Conservation (phyloP, 2,329 filamentous ascomycete genomes). For the Atkinsonella hypoxylon region DNA sequence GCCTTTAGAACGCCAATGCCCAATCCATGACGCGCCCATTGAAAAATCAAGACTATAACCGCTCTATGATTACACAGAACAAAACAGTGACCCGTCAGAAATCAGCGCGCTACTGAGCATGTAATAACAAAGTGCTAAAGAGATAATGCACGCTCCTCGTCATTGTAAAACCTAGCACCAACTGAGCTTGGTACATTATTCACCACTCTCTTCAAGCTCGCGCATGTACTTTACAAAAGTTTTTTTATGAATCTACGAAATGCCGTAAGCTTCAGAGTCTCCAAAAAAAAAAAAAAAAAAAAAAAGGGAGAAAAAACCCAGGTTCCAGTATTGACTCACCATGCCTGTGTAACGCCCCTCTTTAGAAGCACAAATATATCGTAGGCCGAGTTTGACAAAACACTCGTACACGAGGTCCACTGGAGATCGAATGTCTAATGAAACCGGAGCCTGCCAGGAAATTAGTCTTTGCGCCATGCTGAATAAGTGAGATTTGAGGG, state of each 20-base stretch:
- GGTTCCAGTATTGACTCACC: constrained; percentile 37
- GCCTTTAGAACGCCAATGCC: background rate
- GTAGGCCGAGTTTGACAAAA: constrained; percentile 83
- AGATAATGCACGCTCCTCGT: too few relatives aligned
- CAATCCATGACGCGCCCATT: background rate
- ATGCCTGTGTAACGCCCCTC: constrained; percentile 82
- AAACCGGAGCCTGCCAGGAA: constrained; percentile 57
- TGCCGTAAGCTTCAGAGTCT: constrained; percentile 6
- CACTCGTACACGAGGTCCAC: constrained; percentile 96
- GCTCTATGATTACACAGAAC: background rate
- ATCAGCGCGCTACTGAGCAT: too few relatives aligned
- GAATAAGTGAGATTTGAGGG: too few relatives aligned
- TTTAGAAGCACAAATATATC: constrained; percentile 81
- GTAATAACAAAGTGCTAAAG: too few relatives aligned
- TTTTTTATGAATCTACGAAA: constrained; percentile 76
- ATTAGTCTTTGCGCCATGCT: constrained; percentile 8
- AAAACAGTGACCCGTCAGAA: too few relatives aligned
- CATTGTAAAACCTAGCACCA: too few relatives aligned
- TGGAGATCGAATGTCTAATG: constrained; percentile 77
- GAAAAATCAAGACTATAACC: background rate
- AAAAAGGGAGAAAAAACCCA: too few relatives aligned
- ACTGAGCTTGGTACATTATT: background rate
- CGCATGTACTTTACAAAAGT: constrained; percentile 91
- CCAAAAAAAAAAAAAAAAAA: too few relatives aligned
- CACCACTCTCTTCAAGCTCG: constrained; percentile 52